Percentiles rank a stretch among this genome's conserved stretches.
Conservation (phyloP, 2,329 filamentous ascomycete genomes). For the Talaromyces sp. region DNA sequence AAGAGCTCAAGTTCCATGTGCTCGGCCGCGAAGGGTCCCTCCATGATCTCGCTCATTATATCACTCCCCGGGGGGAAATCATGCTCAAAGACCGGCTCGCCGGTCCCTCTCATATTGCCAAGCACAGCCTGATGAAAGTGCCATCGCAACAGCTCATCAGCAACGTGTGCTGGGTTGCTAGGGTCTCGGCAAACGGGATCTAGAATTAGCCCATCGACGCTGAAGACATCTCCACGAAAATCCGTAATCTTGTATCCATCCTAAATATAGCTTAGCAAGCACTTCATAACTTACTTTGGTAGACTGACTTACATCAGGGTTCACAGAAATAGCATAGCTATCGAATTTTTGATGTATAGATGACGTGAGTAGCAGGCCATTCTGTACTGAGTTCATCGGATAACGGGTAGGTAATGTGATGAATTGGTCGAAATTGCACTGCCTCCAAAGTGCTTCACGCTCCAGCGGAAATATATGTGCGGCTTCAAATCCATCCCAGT, state of each 20-base stretch:
- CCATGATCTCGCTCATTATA: slow-evolving; percentile 1
- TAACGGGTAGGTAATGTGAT: neutral
- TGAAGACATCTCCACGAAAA: neutral
- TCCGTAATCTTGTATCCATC: slow-evolving; percentile 6
- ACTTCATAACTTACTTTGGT: neutral
- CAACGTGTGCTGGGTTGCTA: neutral
- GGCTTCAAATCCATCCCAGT: slow-evolving; percentile 7
- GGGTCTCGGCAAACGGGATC: slow-evolving; percentile 6
- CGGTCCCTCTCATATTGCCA: slow-evolving; percentile 4
- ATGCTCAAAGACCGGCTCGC: neutral
- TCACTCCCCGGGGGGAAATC: slow-evolving; percentile 5
- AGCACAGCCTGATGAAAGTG: slow-evolving; percentile 4
- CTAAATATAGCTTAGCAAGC: neutral
- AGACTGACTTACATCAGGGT: slow-evolving; percentile 13
- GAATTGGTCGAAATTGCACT: neutral
- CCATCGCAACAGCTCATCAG: slow-evolving; percentile 3
- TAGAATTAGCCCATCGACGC: slow-evolving; percentile 3
- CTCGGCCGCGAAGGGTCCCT: neutral
- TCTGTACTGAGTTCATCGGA: slow-evolving; percentile 12
- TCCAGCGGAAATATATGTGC: slow-evolving; percentile 11
- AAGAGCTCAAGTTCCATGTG: slow-evolving; percentile 3
- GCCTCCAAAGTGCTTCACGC: neutral
- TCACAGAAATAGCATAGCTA: slow-evolving; percentile 13
- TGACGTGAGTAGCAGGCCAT: slow-evolving; percentile 10
- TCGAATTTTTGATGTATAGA: slow-evolving; percentile 14